Evolutionary conservation across 352 stramenopile species (phyloP), one percentile per base, ranked within the genome.

Genomic region (Phytophthora sojae): DNA sequence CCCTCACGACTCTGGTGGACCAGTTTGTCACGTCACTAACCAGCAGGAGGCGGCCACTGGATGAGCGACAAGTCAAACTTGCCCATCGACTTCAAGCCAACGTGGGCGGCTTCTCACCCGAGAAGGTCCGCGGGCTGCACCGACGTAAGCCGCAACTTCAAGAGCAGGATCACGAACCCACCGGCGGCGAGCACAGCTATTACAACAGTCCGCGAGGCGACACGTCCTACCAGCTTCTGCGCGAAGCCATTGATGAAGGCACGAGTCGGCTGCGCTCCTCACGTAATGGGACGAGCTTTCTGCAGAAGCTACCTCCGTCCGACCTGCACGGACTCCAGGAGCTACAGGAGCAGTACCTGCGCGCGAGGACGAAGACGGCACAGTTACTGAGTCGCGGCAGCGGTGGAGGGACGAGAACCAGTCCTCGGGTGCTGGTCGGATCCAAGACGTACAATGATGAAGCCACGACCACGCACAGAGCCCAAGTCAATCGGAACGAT

Each of bases 11-110:
- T 44, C 51, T 72, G 15, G 69, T 68, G 23, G 64, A 61, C n/a
- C 69, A 73, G 30, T 76, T 76, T 30, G 63, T 68, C 19, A 42
- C 49, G 4, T 68, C 69, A 17, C 17, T 71, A 15, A 42, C 52
- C 45, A 85, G 53, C 35, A 70, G 75, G 29, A 80, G 85, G 55
- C 75, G 80, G 2, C 30, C 72, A 6, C 60, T 83, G 4, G 76
- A 90, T 14, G 80, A 89, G 15, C 80, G 85, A 21, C 74, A 89
- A 35, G 67, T 84, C 12, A 88, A 86, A 47, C 76, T 93, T 2
- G 81, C 80, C 7, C 64, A 76, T 21, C 72, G 81, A 0, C 68
- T 92, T 8, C 73, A 90, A 37, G 67, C 79, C 6, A 90, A 84
- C 39, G 64, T 83, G 39, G 59, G 54, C 6, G 81, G 85, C 25